These are phyloP conservation scores for Calocybe gambosa DNA, from an alignment of 1,284 basidiomycete genomes.

Conservation along the genomic window DNA sequence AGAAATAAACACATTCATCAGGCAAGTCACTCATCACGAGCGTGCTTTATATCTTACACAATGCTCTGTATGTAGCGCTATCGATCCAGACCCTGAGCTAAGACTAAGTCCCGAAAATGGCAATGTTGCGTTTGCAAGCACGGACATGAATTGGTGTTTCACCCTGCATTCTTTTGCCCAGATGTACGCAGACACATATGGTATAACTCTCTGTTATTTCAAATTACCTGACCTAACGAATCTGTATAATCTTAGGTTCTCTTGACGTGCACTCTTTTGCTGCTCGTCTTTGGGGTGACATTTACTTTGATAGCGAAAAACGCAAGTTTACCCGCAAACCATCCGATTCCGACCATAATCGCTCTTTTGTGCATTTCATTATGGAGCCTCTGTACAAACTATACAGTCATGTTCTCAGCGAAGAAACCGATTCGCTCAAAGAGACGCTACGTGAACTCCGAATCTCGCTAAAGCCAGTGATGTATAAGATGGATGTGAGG, in stretches of 20 bases:
- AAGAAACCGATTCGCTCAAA: conserved; percentile 81
- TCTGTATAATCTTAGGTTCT: conserved; percentile 33
- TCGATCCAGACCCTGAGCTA: conserved; percentile 83
- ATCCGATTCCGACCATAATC: conserved; percentile 72
- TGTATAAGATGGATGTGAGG: conserved; percentile 98
- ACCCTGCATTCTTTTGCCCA: conserved; percentile 91
- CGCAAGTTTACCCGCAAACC: conserved; percentile 89
- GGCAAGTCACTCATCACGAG: conserved; percentile 36
- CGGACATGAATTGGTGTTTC: conserved; percentile 98
- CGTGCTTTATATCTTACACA: neutral
- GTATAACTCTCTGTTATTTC: conserved; percentile 30
- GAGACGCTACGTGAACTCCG: conserved; percentile 76
- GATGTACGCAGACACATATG: conserved; percentile 93
- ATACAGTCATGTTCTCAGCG: conserved; percentile 91
- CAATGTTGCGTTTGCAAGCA: conserved; percentile 96
- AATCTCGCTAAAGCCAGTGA: conserved; percentile 87
- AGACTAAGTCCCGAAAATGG: conserved; percentile 91
- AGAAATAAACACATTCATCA: conserved; percentile 94
- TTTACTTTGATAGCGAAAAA: conserved; percentile 82
- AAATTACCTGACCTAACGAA: neutral
- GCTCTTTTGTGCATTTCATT: conserved; percentile 95
- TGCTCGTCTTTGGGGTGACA: conserved; percentile 94
- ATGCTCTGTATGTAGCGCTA: conserved; percentile 44
- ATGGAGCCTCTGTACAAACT: conserved; percentile 97
- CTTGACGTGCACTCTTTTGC: conserved; percentile 70